Conservation (phyloP, 495 filamentous ascomycete species). For the Penicillium robsamsonii region DNA sequence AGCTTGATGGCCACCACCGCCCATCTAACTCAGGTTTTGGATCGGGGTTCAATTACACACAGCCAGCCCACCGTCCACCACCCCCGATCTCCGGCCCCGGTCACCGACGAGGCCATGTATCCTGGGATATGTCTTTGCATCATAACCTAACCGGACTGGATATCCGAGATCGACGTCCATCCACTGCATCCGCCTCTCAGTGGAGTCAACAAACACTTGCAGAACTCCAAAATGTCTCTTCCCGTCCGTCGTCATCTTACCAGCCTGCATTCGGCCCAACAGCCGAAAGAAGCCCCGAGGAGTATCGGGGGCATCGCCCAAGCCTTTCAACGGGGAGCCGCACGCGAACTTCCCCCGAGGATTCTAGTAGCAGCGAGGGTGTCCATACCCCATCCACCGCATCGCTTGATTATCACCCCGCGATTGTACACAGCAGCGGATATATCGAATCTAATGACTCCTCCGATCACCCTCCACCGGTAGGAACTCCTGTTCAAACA, state of each 20-base stretch:
- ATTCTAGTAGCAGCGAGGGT: constrained; percentile 70
- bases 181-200: constrained; percentile 49
- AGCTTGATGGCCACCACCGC: constrained; percentile 54
- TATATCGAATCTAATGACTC: constrained; percentile 54
- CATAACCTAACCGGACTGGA: constrained; percentile 72
- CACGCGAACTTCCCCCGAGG: constrained; percentile 63
- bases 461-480: constrained; percentile 43
- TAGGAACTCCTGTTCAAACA: constrained; percentile 38
- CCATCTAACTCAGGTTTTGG: constrained; percentile 34
- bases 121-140: constrained; percentile 77
- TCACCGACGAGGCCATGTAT: constrained; percentile 59
- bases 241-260: constrained; percentile 44
- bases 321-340: constrained; percentile 31
- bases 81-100: constrained; percentile 52
- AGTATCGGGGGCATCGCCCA: constrained; percentile 32
- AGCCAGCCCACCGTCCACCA: constrained; percentile 45
- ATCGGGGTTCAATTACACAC: constrained; percentile 45
- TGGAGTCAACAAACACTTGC: constrained; percentile 53
- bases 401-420: constrained; percentile 59
- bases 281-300: constrained; percentile 31
- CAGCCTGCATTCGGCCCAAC: constrained; percentile 35
- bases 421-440: constrained; percentile 64
- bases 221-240: constrained; percentile 41
- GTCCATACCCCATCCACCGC: constrained; percentile 64
- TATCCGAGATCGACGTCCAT: constrained; percentile 53